Percentiles rank a stretch among this genome's conserved stretches.
Conservation (phyloP, 75 land plant genomes). For the Sequoia sempervirens region DNA sequence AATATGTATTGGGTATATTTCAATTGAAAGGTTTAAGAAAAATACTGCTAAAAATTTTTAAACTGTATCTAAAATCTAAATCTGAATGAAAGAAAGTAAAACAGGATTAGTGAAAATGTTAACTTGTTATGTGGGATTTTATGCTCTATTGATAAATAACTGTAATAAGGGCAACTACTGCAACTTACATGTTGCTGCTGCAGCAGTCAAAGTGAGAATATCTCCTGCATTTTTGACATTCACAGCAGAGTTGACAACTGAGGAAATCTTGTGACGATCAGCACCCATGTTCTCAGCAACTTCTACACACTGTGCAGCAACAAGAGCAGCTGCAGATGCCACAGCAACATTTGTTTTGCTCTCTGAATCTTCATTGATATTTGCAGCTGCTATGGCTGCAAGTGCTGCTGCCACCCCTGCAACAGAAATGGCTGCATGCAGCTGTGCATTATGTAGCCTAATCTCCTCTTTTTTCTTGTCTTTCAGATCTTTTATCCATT, state of each 20-base stretch:
- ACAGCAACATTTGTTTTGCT: constrained; percentile 43
- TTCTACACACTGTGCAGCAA: constrained; percentile 85
- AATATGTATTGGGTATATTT: neutral
- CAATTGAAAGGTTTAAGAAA: too few relatives aligned
- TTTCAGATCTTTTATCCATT: constrained; percentile 78
- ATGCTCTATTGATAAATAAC: too few relatives aligned
- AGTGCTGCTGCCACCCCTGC: constrained; percentile 97
- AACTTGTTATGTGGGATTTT: too few relatives aligned
- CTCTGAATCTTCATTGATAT: constrained; percentile 17
- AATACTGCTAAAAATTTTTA: too few relatives aligned
- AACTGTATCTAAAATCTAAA: too few relatives aligned
- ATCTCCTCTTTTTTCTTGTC: constrained; percentile 57
- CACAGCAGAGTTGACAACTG: constrained; percentile 66
- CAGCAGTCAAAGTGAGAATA: constrained; percentile 77
- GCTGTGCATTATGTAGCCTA: constrained; percentile 68
- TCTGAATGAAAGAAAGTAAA: too few relatives aligned
- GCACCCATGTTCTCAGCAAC: constrained; percentile 92
- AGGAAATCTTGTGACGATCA: constrained; percentile 53
- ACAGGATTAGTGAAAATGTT: too few relatives aligned
- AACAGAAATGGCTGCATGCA: constrained; percentile 86
- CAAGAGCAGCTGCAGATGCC: constrained; percentile 87
- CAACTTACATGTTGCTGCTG: constrained; percentile 75
- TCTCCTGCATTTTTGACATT: constrained; percentile 63
- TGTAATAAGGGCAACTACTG: neutral
- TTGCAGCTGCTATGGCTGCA: constrained; percentile 83